Evolutionary conservation across 1,139 yeast genomes (phyloP).

Genomic region (Candida sojae): DNA sequence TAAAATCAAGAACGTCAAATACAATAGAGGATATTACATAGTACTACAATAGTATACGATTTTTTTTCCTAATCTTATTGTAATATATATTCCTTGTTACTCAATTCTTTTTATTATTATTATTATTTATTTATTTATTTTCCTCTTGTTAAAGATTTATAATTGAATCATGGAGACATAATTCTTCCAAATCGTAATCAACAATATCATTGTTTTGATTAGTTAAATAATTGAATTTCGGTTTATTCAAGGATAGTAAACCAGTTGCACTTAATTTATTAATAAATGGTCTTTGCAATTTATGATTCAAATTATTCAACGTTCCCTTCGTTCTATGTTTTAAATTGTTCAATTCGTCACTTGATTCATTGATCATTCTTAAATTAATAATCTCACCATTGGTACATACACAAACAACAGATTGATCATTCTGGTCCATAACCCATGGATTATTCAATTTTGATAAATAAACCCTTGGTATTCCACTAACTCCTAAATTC

Average conservation of each 20-base stretch:
- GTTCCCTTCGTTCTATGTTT: not conserved
- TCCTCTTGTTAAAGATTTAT: constrained; percentile 15
- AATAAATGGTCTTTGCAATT: constrained; percentile 35
- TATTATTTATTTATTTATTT: not conserved
- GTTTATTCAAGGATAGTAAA: constrained; percentile 36
- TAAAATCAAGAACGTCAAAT: constrained; percentile 11
- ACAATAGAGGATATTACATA: constrained; percentile 5
- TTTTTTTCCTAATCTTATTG: not conserved
- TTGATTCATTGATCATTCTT: constrained; percentile 17
- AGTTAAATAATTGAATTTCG: constrained; percentile 32
- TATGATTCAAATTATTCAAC: constrained; percentile 14
- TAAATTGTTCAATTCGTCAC: constrained; percentile 17
- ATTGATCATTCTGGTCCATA: not conserved
- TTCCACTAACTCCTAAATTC: constrained; percentile 30
- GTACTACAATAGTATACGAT: not conserved
- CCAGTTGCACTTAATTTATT: constrained; percentile 47
- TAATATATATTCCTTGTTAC: too few species aligned
- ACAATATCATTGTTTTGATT: constrained; percentile 26
- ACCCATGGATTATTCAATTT: constrained; percentile 39
- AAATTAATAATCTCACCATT: constrained; percentile 49
- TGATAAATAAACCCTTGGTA: constrained; percentile 43
- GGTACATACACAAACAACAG: constrained; percentile 45
- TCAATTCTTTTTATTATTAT: too few species aligned
- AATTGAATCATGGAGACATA: constrained; percentile 19
- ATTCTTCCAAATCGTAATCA: constrained; percentile 41